These are phyloP conservation scores for Chlorella sp. DNA, from an alignment of 139 green algal species.

Conservation along the genomic window DNA sequence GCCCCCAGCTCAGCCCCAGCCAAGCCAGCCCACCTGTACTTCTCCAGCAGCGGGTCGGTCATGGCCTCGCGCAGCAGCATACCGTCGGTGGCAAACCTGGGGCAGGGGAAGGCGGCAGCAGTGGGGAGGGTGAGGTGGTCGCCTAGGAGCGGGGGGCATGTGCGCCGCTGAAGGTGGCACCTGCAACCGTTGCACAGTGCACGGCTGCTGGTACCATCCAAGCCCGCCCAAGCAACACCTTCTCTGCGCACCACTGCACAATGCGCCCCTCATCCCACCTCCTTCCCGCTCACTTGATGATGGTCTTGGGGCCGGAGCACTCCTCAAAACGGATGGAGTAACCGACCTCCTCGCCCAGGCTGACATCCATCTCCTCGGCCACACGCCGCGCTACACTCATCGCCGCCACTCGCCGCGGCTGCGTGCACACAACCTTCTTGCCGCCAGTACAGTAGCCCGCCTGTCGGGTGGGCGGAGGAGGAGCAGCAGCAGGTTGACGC, in stretches of 20 bases:
- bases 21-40: constrained; percentile 60
- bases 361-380: constrained; percentile 86
- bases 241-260: background rate
- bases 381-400: constrained; percentile 90
- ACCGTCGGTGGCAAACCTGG: constrained; percentile 95
- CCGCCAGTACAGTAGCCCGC: constrained; percentile 78
- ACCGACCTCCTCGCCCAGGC: constrained; percentile 85
- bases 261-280: background rate
- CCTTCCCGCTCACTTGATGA: constrained; percentile 71
- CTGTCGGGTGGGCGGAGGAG: constrained; percentile 67
- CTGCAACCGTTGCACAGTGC: too few relatives aligned
- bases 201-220: too few relatives aligned
- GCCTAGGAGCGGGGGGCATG: background rate
- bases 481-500: too few relatives aligned
- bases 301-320: constrained; percentile 66
- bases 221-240: background rate
- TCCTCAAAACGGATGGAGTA: constrained; percentile 95
- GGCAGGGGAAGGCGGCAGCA: background rate
- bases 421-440: constrained; percentile 87
- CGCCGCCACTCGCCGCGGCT: constrained; percentile 89
- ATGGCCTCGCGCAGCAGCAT: constrained; percentile 97
- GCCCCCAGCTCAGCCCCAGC: background rate
- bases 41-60: constrained; percentile 80
- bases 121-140: background rate
- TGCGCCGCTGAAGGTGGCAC: too few relatives aligned